Evolutionary conservation across 2,329 filamentous ascomycete genomes (phyloP).

Genomic region (Xylaria sp.): DNA sequence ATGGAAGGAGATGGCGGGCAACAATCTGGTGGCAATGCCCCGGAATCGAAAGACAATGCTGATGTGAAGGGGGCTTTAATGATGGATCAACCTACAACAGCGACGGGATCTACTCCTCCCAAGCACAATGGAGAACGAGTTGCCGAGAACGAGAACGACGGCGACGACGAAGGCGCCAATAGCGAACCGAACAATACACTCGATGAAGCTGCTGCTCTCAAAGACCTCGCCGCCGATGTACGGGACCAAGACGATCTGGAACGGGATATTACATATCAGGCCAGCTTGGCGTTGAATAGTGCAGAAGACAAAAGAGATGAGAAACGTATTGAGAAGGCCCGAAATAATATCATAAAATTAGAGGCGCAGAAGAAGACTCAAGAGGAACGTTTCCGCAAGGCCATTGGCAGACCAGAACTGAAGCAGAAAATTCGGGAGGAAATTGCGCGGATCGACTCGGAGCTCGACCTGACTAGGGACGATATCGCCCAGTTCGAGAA

Average conservation of each 20-base stretch:
- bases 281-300: constrained; percentile 68
- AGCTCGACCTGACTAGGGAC: constrained; percentile 71
- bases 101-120: neutral
- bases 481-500: constrained; percentile 84
- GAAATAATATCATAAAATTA: constrained; percentile 67
- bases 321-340: constrained; percentile 70
- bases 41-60: constrained; percentile 8
- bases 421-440: constrained; percentile 71
- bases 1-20: constrained; percentile 24
- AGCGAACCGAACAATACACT: constrained; percentile 41
- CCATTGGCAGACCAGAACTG: constrained; percentile 59
- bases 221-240: constrained; percentile 73
- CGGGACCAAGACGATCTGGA: constrained; percentile 92
- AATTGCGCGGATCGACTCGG: constrained; percentile 72
- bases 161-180: constrained; percentile 5
- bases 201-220: constrained; percentile 70
- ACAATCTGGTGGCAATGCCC: neutral
- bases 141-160: neutral
- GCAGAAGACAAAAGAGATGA: constrained; percentile 72
- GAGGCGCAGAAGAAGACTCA: constrained; percentile 71
- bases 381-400: constrained; percentile 59
- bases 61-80: neutral
- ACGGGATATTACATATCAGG: constrained; percentile 79
- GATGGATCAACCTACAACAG: constrained; percentile 4
- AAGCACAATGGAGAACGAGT: neutral